Percentiles rank a stretch among this genome's conserved stretches.
Conservation (phyloP, 1,284 basidiomycete species). For the Malassezia obtusa region DNA sequence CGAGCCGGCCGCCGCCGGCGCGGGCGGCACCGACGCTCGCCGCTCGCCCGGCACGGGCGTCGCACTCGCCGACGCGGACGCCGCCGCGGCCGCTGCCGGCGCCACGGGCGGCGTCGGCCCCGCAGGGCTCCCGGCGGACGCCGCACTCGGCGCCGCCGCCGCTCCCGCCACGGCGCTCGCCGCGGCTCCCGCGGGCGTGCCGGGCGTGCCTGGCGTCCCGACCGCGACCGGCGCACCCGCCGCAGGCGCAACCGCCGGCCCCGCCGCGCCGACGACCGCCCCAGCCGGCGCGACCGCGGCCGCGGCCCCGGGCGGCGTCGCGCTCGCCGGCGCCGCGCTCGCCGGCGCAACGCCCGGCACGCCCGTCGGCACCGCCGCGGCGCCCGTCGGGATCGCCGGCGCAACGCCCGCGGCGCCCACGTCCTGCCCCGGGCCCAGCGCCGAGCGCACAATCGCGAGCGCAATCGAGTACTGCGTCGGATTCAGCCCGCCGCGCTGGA, state of each 20-base stretch:
- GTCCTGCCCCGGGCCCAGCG: neutral
- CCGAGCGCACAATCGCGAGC: slow-evolving; percentile 5
- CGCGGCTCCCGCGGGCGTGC: neutral
- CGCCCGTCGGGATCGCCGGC: neutral
- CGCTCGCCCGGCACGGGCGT: slow-evolving; percentile 14
- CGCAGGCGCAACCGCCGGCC: neutral
- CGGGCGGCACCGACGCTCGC: neutral
- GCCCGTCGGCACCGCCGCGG: neutral
- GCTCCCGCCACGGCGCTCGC: neutral
- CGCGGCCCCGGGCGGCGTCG: neutral
- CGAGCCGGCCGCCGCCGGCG: slow-evolving; percentile 8
- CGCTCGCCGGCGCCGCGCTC: neutral
- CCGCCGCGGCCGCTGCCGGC: neutral
- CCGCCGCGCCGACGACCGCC: too few relatives aligned
- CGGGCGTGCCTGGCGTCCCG: neutral
- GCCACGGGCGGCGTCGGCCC: neutral
- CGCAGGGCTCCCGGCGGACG: neutral
- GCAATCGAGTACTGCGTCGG: slow-evolving; percentile 7
- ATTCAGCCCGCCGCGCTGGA: slow-evolving; percentile 13
- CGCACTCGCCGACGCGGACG: slow-evolving; percentile 11
- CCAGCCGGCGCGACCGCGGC: neutral
- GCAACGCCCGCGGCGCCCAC: neutral
- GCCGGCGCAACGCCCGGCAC: neutral
- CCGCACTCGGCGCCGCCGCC: neutral
- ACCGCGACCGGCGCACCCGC: too few relatives aligned